Conservation (phyloP, 345 rosid species). For the Combretum micranthum region DNA sequence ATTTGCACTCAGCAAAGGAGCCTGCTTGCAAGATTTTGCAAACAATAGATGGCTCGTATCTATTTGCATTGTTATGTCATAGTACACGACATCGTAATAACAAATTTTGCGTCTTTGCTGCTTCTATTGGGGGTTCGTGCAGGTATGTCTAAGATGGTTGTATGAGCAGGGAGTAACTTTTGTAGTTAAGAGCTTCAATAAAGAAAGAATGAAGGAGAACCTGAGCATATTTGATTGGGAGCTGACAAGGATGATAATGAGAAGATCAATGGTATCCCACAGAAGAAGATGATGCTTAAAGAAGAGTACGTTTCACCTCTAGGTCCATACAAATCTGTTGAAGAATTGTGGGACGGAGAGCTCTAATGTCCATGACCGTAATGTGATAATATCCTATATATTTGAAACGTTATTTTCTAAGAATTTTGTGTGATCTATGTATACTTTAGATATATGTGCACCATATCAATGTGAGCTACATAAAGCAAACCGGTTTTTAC, state of each 20-base stretch:
- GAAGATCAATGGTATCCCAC: slow-evolving; percentile 9
- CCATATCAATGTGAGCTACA: too few relatives aligned
- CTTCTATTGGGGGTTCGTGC: background rate
- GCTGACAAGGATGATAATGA: slow-evolving; percentile 5
- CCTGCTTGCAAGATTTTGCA: too few relatives aligned
- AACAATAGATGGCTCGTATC: background rate
- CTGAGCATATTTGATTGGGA: slow-evolving; percentile 9
- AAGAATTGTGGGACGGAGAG: slow-evolving; percentile 15
- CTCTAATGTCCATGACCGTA: too few relatives aligned
- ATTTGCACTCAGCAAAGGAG: too few relatives aligned
- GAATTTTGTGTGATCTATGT: too few relatives aligned
- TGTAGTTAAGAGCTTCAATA: slow-evolving; percentile 7
- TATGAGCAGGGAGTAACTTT: slow-evolving; percentile 12
- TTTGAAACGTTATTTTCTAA: too few relatives aligned
- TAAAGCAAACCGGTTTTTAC: too few relatives aligned
- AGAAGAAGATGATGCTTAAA: background rate
- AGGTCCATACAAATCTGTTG: slow-evolving; percentile 9
- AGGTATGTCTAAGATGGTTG: slow-evolving; percentile 15
- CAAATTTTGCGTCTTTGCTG: background rate
- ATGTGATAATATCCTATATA: too few relatives aligned
- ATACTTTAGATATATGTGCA: too few relatives aligned
- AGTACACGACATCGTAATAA: background rate
- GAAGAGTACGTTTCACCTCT: background rate
- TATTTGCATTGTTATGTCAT: background rate
- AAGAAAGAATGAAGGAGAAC: slow-evolving; percentile 12